Evolutionary conservation across 257 asterid genomes (phyloP).

Genomic region (Haberlea rhodopensis): DNA sequence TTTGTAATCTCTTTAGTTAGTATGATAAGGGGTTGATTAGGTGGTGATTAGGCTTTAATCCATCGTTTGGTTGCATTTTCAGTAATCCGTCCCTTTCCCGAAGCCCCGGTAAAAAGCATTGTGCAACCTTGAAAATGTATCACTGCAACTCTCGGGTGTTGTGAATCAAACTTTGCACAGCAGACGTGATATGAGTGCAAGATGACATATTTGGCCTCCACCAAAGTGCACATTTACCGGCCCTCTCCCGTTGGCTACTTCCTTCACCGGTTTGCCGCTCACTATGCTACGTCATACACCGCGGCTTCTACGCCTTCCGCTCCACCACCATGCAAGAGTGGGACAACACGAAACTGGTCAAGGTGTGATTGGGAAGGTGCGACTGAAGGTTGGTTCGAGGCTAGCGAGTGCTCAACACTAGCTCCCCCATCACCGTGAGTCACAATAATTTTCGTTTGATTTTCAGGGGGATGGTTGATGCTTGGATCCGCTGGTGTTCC

Average conservation of each 20-base stretch:
- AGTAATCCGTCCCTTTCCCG: no score
- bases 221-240: conserved; percentile 34
- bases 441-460: background rate
- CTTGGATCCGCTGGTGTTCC: background rate
- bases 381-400: conserved; percentile 86
- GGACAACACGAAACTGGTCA: conserved; percentile 60
- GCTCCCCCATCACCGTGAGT: conserved; percentile 86
- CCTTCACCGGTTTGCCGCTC: conserved; percentile 56
- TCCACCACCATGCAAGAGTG: conserved; percentile 36
- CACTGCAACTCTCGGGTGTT: no score
- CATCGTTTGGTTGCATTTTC: no score
- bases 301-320: no score
- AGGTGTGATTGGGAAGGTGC: conserved; percentile 71
- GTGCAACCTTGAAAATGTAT: no score
- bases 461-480: conserved; percentile 5
- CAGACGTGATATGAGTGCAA: no score
- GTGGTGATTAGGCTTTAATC: no score
- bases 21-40: no score
- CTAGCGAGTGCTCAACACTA: conserved; percentile 78
- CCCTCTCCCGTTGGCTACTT: conserved; percentile 67
- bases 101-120: no score
- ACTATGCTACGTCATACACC: conserved; percentile 71
- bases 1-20: no score
- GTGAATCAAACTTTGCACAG: no score
- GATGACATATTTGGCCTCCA: conserved; percentile 29